A percentile compares a stretch with the other conserved stretches of the same genome.
Evolutionary conservation across 2,329 filamentous ascomycete species (phyloP).

Genomic region (Clonostachys rosea): DNA sequence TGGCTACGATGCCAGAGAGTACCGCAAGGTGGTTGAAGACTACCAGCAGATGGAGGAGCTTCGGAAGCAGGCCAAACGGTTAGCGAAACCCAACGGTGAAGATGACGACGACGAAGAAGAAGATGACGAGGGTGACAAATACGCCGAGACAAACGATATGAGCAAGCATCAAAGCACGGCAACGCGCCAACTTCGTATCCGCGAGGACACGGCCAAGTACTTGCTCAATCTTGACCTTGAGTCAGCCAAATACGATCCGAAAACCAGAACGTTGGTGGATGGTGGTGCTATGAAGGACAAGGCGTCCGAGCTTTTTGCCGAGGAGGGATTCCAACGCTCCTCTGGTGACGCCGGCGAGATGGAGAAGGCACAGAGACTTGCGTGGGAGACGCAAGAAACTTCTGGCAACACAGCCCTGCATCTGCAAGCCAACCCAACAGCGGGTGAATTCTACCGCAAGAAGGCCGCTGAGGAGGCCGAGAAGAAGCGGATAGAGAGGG

Average conservation of each 20-base stretch:
- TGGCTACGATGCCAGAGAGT: slow-evolving; percentile 89
- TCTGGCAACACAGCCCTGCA: slow-evolving; percentile 76
- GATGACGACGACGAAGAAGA: slow-evolving; percentile 36
- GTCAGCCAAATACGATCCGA: slow-evolving; percentile 96
- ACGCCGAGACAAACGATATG: slow-evolving; percentile 96
- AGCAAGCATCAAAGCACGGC: slow-evolving; percentile 87
- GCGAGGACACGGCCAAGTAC: slow-evolving; percentile 97
- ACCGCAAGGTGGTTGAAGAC: slow-evolving; percentile 80
- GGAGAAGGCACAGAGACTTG: slow-evolving; percentile 81
- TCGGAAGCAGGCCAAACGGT: slow-evolving; percentile 47
- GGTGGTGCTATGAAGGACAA: slow-evolving; percentile 75
- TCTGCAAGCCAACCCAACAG: slow-evolving; percentile 93
- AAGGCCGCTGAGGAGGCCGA: slow-evolving; percentile 73
- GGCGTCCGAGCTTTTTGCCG: slow-evolving; percentile 78
- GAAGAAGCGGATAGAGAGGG: slow-evolving; percentile 60
- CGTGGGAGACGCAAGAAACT: slow-evolving; percentile 91
- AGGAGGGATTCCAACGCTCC: slow-evolving; percentile 85
- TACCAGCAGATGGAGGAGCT: slow-evolving; percentile 83
- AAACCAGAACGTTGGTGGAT: slow-evolving; percentile 87
- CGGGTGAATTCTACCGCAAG: slow-evolving; percentile 78
- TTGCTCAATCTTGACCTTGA: slow-evolving; percentile 91
- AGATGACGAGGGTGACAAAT: slow-evolving; percentile 63
- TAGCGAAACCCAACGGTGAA: slow-evolving; percentile 35
- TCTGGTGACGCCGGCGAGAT: slow-evolving; percentile 93
- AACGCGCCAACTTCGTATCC: slow-evolving; percentile 82